Evolutionary conservation across 805 yeast genomes (phyloP).

Genomic region (Candida endomychidarum): DNA sequence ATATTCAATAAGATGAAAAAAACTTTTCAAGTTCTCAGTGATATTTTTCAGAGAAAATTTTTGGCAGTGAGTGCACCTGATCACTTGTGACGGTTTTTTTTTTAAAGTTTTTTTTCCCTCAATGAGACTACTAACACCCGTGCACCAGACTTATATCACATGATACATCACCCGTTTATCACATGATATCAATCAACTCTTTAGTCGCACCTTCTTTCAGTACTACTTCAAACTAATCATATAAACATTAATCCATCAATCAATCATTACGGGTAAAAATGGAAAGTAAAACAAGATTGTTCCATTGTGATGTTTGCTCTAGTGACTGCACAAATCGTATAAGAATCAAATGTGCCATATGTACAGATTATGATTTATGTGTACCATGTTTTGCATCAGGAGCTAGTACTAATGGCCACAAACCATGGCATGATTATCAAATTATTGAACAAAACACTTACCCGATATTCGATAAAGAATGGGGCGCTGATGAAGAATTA

Average conservation of each 20-base stretch:
- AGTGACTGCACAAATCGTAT: conserved; percentile 92
- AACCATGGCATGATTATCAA: conserved; percentile 91
- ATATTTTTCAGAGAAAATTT: conserved; percentile 1
- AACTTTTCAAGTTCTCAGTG: conserved; percentile 3
- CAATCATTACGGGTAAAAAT: conserved; percentile 17
- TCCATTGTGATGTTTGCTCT: conserved; percentile 95
- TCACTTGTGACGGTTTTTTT: conserved; percentile 3
- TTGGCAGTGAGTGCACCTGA: neutral
- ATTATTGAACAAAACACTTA: conserved; percentile 93
- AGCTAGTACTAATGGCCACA: conserved; percentile 73
- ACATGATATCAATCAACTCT: too few relatives aligned
- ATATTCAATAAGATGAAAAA: conserved; percentile 5
- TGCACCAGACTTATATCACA: neutral
- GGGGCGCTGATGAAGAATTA: conserved; percentile 99
- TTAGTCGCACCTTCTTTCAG: too few relatives aligned
- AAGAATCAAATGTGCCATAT: conserved; percentile 86
- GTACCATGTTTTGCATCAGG: conserved; percentile 96
- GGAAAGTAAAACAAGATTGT: conserved; percentile 45
- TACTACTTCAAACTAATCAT: too few relatives aligned
- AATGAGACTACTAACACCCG: too few relatives aligned
- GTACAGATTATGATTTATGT: conserved; percentile 94
- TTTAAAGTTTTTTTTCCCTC: neutral
- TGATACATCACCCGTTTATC: neutral
- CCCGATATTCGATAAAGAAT: conserved; percentile 83
- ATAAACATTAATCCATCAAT: neutral